Evolutionary conservation across 495 filamentous ascomycete genomes (phyloP), one percentile per base, ranked within the genome.

Genomic region (Chaetomidium leptoderma): DNA sequence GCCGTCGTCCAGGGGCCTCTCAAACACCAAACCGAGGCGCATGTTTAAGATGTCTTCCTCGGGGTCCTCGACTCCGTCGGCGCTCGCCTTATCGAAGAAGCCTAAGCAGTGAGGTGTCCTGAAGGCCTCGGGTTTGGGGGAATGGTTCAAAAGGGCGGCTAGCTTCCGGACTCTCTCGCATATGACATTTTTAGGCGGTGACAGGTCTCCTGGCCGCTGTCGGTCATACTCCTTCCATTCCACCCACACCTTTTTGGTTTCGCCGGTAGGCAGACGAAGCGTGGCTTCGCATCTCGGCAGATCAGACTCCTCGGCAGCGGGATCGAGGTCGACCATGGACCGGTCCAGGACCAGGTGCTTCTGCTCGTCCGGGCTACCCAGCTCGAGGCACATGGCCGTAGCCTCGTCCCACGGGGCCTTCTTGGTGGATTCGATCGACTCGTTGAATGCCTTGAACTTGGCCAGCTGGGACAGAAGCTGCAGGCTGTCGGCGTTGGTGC

Each of bases 401-500:
- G 60, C 67, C 26, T 68, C 62, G 37, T 72, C 70, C 59, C 55
- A 66, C 6, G 66, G 59, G 10, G 55, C 53, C 35, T 61, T 66
- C 39, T 50, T 66, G 46, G 63, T 57, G 9, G 64, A 61, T 33
- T 76, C 72, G 45, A 77, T 70, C 19, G 71, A 69, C 61, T 74
- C 66, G 54, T 75, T 77, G 59, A 77, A 77, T 13, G 74, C 74
- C 63, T 77, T 77, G 70, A 77, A 77, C 60, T 73, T 73, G 59
- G 74, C 74, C 16, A 77, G 64, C 55, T 74, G 66, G 5, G 72
- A 69, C 29, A 77, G 49, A 3, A 72, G 61, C 54, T 74, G 63
- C 16, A 71, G 65, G 1, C 67, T 66, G 39, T 66, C 62, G 21
- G 66, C 69, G 39, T 70, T 73, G 46, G 66, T 63, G 6, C 62